Conservation (phyloP, 768 basidiomycete species). For the Amylocystis lapponica region DNA sequence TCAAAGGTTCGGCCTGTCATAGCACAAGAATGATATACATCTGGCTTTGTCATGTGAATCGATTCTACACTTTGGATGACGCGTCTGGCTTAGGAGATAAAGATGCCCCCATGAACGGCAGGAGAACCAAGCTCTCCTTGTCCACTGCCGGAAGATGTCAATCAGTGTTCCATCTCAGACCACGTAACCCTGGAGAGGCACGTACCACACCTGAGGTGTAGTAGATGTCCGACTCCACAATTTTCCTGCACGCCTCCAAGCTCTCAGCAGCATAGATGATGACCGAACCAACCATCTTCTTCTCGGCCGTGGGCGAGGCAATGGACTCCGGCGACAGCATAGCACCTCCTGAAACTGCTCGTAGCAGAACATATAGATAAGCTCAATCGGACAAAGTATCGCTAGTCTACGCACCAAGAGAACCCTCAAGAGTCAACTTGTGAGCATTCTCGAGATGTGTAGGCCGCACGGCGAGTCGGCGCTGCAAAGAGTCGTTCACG, state of each 20-base stretch:
- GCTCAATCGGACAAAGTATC: neutral
- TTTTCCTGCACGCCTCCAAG: slow-evolving; percentile 38
- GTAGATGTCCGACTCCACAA: slow-evolving; percentile 38
- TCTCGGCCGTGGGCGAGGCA: slow-evolving; percentile 36
- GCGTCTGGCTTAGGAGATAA: too few relatives aligned
- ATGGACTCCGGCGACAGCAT: slow-evolving; percentile 55
- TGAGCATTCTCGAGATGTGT: slow-evolving; percentile 46
- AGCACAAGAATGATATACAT: too few relatives aligned
- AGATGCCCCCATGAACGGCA: too few relatives aligned
- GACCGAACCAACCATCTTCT: slow-evolving; percentile 57
- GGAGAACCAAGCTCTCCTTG: slow-evolving; percentile 43
- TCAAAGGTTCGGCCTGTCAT: too few relatives aligned
- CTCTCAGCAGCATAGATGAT: slow-evolving; percentile 50
- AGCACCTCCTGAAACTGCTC: slow-evolving; percentile 52
- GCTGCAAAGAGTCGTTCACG: slow-evolving; percentile 50
- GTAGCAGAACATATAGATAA: too few relatives aligned
- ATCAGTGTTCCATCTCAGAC: too few relatives aligned
- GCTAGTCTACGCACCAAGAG: slow-evolving; percentile 41
- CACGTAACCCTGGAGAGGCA: too few relatives aligned
- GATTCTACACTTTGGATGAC: too few relatives aligned
- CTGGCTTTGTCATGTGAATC: too few relatives aligned
- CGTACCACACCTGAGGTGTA: slow-evolving; percentile 38
- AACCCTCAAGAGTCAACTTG: slow-evolving; percentile 34
- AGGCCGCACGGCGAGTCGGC: slow-evolving; percentile 51
- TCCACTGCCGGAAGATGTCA: slow-evolving; percentile 43